Conservation (phyloP, 495 filamentous ascomycete genomes). For the Bryoglossum gracile region DNA sequence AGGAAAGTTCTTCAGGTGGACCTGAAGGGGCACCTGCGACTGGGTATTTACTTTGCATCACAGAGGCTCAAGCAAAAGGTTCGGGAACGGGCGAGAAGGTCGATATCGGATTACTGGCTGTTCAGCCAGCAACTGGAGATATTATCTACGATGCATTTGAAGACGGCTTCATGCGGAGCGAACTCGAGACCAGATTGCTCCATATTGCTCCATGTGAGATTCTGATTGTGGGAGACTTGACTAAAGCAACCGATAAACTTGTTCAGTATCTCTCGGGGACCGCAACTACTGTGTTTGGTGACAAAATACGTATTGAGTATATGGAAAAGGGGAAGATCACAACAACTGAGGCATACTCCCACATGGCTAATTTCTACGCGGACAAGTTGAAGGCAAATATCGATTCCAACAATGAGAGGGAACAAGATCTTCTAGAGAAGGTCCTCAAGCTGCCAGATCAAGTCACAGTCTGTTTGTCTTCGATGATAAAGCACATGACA, state of each 20-base stretch:
- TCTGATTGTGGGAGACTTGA: conserved; percentile 87
- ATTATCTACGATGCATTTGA: conserved; percentile 96
- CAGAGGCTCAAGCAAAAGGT: conserved; percentile 78
- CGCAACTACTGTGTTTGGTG: conserved; percentile 84
- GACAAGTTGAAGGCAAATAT: conserved; percentile 59
- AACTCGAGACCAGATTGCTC: conserved; percentile 88
- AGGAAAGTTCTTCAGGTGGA: conserved; percentile 38
- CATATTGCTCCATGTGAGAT: conserved; percentile 97
- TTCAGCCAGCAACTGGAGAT: conserved; percentile 92
- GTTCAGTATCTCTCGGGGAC: conserved; percentile 84
- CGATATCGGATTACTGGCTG: conserved; percentile 85
- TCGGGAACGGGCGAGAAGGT: conserved; percentile 90
- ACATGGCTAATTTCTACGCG: conserved; percentile 92
- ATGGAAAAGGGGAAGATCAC: conserved; percentile 71
- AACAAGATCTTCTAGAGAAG: conserved; percentile 66
- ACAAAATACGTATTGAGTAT: conserved; percentile 76
- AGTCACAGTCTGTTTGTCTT: conserved; percentile 86
- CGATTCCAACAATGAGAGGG: conserved; percentile 34
- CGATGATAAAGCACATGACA: conserved; percentile 91
- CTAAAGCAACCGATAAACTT: conserved; percentile 89
- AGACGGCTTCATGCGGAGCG: conserved; percentile 96
- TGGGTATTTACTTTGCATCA: conserved; percentile 89
- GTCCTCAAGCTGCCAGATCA: conserved; percentile 78
- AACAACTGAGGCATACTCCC: conserved; percentile 76
- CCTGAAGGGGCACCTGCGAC: conserved; percentile 68